Base-by-base conservation (phyloP, 306 rosid genomes). In the Lathyrus aphaca region DNA sequence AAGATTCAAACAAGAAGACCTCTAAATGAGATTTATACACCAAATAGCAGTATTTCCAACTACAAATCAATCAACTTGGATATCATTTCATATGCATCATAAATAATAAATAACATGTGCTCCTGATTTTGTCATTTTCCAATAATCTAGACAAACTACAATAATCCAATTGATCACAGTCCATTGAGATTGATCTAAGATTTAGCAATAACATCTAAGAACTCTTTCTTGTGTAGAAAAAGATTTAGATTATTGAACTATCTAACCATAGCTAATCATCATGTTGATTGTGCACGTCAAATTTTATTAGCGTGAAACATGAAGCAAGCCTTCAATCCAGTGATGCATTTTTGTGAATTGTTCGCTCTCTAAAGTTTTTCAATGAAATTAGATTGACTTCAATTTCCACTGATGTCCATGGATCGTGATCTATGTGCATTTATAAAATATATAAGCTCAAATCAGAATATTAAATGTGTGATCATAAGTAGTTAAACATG, bases 1-100 rank as follows among this genome's bases (percentile, higher is more conserved):
- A 19, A 50, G 6, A 50, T 13, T 81, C 73, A 71, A 62, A 69
- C 13, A 64, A 67, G 59, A 64, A 53, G 9, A 7, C 75, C 71
- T 69, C 35, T 37, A 61, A 75, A 53, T 59, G 23, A 76, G 43
- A 58, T 45, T 35, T 45, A 19, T 58, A 68, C 15, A 51, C 30
- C 63, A 73, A 32, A 44, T 17, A 42, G 62, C 74, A 46, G 50
- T 27, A 48, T 17, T 69, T 53, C 46, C 27, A 64, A 37, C 42
- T 19, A 50, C 54, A 48, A 68, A 44, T 35, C 38, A 55, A n/a
- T 15, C 38, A 71, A 71, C 4, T 27, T 4, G 39, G 21, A 74
- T 53, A 61, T 16, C 38, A 16, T 18, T 16, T 53, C 49, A 14
- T 25, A 69, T 25, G 68, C 38, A 77, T 14, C 49, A 44, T 13